phyloP scores from a whole-genome alignment of 139 green algal species.

The Volvox reticuliferus region DNA sequence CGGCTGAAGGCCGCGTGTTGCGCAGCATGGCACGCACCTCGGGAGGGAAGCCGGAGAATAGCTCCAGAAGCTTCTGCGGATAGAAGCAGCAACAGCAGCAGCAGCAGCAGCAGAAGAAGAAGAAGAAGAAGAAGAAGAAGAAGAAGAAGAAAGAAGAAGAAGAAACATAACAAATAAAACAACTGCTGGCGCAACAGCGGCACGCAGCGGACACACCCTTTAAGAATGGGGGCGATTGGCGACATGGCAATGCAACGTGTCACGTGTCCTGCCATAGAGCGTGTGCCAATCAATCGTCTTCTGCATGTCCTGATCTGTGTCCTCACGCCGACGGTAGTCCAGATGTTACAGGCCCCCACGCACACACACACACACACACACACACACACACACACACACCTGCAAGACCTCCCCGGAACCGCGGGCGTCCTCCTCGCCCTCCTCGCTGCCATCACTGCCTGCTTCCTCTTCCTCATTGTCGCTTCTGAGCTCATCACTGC shows the following conservation, averaged over 20 bases:
- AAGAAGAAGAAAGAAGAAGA: neutral
- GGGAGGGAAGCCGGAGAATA: conserved; percentile 38
- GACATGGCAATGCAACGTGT: too few relatives aligned
- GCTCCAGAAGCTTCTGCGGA: conserved; percentile 6
- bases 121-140: neutral
- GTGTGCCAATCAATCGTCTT: too few relatives aligned
- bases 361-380: too few relatives aligned
- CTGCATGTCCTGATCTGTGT: neutral
- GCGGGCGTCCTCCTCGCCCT: conserved; percentile 28
- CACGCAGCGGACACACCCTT: too few relatives aligned
- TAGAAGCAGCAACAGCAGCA: neutral
- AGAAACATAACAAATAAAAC: neutral
- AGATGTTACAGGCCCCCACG: too few relatives aligned
- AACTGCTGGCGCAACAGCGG: too few relatives aligned
- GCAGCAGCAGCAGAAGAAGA: neutral
- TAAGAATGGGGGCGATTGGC: too few relatives aligned
- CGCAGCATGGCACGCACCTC: conserved; percentile 40
- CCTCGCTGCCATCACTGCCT: neutral
- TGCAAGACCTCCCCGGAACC: conserved; percentile 29
- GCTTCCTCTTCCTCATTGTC: conserved; percentile 11
- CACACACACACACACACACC: conserved; percentile 10
- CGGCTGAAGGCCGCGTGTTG: conserved; percentile 2
- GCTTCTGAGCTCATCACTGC: conserved; percentile 29
- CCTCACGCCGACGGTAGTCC: too few relatives aligned
- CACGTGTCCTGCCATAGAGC: too few relatives aligned